These are phyloP conservation scores for Penicillium sp. DNA, from an alignment of 2,329 filamentous ascomycete species.

Conservation along the genomic window DNA sequence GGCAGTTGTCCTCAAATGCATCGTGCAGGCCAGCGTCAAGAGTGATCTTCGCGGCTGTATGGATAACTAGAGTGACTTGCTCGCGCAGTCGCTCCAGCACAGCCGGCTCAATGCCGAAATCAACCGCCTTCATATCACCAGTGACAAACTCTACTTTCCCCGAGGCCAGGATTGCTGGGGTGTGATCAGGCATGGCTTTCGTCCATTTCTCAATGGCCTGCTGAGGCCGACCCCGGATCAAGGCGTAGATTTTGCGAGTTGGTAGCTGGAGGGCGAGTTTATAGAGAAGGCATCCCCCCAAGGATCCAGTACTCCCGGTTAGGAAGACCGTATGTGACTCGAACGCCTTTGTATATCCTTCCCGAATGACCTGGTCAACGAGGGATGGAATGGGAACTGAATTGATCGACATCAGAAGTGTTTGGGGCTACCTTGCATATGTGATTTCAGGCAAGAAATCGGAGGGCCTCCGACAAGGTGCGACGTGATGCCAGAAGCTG, in stretches of 20 bases:
- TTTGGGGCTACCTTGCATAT: too few species aligned
- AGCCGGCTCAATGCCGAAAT: slow-evolving; percentile 25
- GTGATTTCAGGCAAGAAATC: too few species aligned
- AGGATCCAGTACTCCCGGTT: slow-evolving; percentile 32
- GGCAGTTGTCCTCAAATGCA: slow-evolving; percentile 33
- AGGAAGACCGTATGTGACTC: slow-evolving; percentile 30
- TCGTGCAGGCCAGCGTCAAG: slow-evolving; percentile 29
- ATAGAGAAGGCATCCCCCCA: slow-evolving; percentile 35
- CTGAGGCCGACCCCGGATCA: slow-evolving; percentile 26
- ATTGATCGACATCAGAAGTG: neutral
- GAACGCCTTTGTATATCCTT: slow-evolving; percentile 28
- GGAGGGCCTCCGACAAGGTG: too few species aligned
- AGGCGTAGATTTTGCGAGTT: slow-evolving; percentile 31
- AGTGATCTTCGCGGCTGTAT: slow-evolving; percentile 34
- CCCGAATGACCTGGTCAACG: slow-evolving; percentile 21
- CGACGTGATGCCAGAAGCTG: too few species aligned
- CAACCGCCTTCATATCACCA: slow-evolving; percentile 27
- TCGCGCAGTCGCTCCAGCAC: slow-evolving; percentile 20
- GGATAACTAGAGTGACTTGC: slow-evolving; percentile 35
- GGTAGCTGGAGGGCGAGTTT: slow-evolving; percentile 35
- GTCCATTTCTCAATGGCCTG: slow-evolving; percentile 30
- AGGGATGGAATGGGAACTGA: neutral
- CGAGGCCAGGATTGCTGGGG: slow-evolving; percentile 24
- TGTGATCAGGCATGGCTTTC: slow-evolving; percentile 30
- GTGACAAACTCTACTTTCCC: slow-evolving; percentile 30